phyloP scores from a whole-genome alignment of 306 rosid species.

The Prunus kanzakura region DNA sequence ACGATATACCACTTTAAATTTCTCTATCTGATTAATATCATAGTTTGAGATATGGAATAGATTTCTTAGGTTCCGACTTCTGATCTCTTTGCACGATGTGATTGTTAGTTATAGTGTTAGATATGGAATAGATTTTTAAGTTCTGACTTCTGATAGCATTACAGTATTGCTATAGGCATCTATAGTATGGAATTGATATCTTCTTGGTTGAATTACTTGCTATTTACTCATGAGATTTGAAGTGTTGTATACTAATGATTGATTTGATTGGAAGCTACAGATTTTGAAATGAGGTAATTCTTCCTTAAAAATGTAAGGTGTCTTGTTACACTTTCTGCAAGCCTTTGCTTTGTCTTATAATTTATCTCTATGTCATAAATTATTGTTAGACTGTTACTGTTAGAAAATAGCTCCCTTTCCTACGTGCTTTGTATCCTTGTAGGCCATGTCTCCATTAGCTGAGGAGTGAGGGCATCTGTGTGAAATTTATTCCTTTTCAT shows the following conservation, averaged over 20 bases:
- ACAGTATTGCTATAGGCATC: neutral
- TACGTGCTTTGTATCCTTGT: neutral
- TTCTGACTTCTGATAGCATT: neutral
- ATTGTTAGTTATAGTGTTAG: neutral
- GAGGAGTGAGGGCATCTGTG: neutral
- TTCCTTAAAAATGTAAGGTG: slow-evolving; percentile 8
- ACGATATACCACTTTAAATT: neutral
- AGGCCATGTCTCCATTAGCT: neutral
- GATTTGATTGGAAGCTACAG: slow-evolving; percentile 3
- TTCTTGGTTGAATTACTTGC: neutral
- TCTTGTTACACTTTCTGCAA: neutral
- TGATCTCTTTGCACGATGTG: neutral
- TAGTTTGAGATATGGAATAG: neutral
- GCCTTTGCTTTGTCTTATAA: neutral
- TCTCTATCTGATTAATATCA: neutral
- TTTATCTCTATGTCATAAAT: neutral
- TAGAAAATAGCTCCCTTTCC: neutral
- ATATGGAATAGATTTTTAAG: neutral
- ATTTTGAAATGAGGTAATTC: neutral
- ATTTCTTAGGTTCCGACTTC: neutral
- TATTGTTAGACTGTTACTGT: neutral
- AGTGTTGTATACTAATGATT: slow-evolving; percentile 6
- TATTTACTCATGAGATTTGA: neutral
- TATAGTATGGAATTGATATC: neutral
- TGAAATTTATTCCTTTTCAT: neutral